Evolutionary conservation across 176 grass and related monocot genomes (phyloP), one percentile per base, ranked within the genome.

Genomic region (Alloteropsis semialata): DNA sequence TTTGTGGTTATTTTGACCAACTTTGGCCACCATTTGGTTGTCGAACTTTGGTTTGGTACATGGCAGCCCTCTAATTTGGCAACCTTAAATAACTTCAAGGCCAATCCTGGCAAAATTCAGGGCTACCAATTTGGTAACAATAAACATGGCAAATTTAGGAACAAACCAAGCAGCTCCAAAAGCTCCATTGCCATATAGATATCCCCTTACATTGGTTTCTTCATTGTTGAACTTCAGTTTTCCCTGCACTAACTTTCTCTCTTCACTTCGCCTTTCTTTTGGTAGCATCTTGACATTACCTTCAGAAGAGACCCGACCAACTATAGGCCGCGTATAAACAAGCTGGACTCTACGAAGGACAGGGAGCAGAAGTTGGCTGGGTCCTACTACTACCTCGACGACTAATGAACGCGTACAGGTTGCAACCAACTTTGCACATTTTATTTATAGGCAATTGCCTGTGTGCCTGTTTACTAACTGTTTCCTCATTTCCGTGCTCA

Each of bases 301-400:
- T 97, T 97, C 59, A 88, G 95, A 66, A 84, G 95, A 84, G 95
- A 97, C 81, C 95, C 92, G 0, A 97, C 86, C 32, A 97, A 97
- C 70, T 94, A 97, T 72, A 89, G 95, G 77, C 95, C 95, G 2
- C 34, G 95, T 11, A 97, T 97, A 82, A 97, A 97, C 81, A 97
- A 97, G 69, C 77, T 97, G 28, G 92, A 97, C 0, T 97, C 95
- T 0, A 88, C 88, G 5, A 97, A 97, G 80, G 95, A 97, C 57
- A 88, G 92, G 69, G 92, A 97, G 70, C 95, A 97, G 39, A 97
- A 97, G 81, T 34, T 28, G 6, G 92, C 92, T 2, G 92, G 95
- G 29, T 90, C 95, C 63, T 94, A 94, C 63, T 94, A 97, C 56
- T 94, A 92, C 49, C 92, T 97, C 14, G 95, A 94, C 32, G 95